These are phyloP conservation scores for Trichoderma sp. DNA, from an alignment of 2,329 filamentous ascomycete genomes.

Conservation along the genomic window DNA sequence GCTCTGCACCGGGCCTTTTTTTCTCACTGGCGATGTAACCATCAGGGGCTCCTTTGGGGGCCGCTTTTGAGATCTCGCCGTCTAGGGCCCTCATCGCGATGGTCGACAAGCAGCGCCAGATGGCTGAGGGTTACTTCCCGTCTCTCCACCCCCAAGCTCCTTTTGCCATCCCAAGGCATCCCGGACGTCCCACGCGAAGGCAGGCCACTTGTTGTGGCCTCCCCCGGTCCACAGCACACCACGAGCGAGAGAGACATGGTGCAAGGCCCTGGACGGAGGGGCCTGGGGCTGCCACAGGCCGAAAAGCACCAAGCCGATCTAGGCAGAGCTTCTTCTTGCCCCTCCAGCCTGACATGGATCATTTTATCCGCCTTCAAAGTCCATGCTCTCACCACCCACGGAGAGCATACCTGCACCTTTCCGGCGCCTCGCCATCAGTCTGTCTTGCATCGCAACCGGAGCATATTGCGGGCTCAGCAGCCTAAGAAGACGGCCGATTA, in stretches of 20 bases:
- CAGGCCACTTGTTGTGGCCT: constrained; percentile 22
- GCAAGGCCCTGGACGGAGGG: constrained; percentile 14
- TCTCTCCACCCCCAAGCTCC: constrained; percentile 28
- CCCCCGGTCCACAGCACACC: constrained; percentile 14
- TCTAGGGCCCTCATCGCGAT: constrained; percentile 25
- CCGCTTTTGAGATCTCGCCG: constrained; percentile 32
- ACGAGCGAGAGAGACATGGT: constrained; percentile 15
- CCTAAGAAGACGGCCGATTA: not conserved
- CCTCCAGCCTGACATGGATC: constrained; percentile 2
- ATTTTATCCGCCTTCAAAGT: constrained; percentile 13
- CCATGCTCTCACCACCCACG: not conserved
- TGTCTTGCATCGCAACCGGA: not conserved
- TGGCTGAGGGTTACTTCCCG: constrained; percentile 36
- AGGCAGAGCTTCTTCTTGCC: constrained; percentile 17
- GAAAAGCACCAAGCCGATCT: constrained; percentile 22
- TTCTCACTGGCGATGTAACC: constrained; percentile 35
- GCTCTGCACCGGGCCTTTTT: constrained; percentile 31
- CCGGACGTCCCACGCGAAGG: constrained; percentile 27
- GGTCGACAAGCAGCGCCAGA: constrained; percentile 26
- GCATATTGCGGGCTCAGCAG: not conserved
- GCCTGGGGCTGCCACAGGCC: not conserved
- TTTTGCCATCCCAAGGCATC: constrained; percentile 29
- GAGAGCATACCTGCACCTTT: constrained; percentile 1
- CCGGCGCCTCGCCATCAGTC: constrained; percentile 5
- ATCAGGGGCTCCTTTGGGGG: constrained; percentile 32